Conservation (phyloP, 768 basidiomycete species). For the Tylopilus felleus region DNA sequence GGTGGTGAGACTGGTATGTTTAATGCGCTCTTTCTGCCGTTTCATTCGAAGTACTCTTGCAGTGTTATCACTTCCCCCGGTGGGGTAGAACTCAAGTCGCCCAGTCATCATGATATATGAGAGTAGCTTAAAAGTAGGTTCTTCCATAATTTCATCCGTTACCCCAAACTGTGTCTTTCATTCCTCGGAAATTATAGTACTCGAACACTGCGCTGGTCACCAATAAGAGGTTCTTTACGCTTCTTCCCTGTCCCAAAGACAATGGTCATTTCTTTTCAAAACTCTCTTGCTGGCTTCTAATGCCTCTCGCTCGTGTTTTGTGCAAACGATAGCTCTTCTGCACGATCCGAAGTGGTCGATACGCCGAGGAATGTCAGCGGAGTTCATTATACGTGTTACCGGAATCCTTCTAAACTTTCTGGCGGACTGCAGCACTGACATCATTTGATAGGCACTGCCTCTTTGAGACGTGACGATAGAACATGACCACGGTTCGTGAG, state of each 20-base stretch:
- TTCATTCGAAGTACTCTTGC: constrained; percentile 22
- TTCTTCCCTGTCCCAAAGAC: constrained; percentile 2
- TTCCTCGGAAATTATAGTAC: constrained; percentile 28
- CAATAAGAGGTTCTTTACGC: constrained; percentile 12
- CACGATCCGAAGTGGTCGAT: constrained; percentile 7
- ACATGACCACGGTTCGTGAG: background rate
- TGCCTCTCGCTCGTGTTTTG: background rate
- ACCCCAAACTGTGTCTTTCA: constrained; percentile 15
- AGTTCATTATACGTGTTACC: constrained; percentile 12
- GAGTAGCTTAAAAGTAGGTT: constrained; percentile 6
- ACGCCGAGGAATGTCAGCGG: constrained; percentile 14
- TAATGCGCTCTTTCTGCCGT: constrained; percentile 17
- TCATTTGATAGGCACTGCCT: constrained; percentile 23
- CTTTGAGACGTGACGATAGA: constrained; percentile 10
- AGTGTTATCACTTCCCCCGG: constrained; percentile 11
- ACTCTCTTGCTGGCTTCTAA: constrained; percentile 10
- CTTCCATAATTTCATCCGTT: constrained; percentile 13
- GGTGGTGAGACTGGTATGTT: constrained; percentile 20
- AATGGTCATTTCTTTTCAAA: constrained; percentile 6
- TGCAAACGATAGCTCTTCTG: background rate
- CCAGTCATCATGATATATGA: constrained; percentile 7
- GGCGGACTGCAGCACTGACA: constrained; percentile 18
- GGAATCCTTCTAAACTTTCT: constrained; percentile 13
- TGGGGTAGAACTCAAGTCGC: constrained; percentile 8
- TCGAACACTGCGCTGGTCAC: constrained; percentile 8